Conservation (phyloP, 2,329 filamentous ascomycete genomes). For the Penicillium olsonii region DNA sequence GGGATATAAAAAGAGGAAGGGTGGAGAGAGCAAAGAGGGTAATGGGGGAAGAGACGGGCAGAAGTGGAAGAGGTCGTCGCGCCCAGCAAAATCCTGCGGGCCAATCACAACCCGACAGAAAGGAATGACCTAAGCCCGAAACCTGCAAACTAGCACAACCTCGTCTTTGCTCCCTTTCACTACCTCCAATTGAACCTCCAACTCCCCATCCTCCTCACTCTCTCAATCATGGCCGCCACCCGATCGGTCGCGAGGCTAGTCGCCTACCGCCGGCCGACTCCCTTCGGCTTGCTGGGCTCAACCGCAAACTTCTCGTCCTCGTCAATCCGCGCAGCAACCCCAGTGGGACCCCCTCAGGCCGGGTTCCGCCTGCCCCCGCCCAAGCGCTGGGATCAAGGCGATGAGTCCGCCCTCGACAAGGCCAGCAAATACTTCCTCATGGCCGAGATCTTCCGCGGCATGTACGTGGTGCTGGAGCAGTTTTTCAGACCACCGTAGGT, state of each 20-base stretch:
- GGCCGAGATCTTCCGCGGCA: slow-evolving; percentile 93
- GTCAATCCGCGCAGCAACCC: slow-evolving; percentile 64
- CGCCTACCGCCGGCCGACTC: slow-evolving; percentile 40
- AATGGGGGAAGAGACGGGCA: slow-evolving; percentile 22
- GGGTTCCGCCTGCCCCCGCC: slow-evolving; percentile 76
- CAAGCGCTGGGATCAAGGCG: slow-evolving; percentile 76
- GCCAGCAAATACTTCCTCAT: slow-evolving; percentile 92
- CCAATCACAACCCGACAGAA: slow-evolving; percentile 44
- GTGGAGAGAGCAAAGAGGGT: slow-evolving; percentile 14
- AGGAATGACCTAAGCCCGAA: slow-evolving; percentile 43
- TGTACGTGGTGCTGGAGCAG: slow-evolving; percentile 97
- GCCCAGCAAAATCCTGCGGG: slow-evolving; percentile 37
- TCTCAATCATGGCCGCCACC: slow-evolving; percentile 45
- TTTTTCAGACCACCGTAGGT: slow-evolving; percentile 97
- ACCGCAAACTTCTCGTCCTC: slow-evolving; percentile 64
- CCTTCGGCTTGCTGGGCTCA: slow-evolving; percentile 44
- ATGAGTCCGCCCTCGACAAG: slow-evolving; percentile 76
- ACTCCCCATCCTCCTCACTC: slow-evolving; percentile 20
- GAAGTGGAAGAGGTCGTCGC: slow-evolving; percentile 30
- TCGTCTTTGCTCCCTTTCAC: slow-evolving; percentile 23
- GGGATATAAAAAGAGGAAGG: slow-evolving; percentile 16
- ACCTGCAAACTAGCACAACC: slow-evolving; percentile 33
- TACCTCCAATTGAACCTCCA: slow-evolving; percentile 23
- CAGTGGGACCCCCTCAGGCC: slow-evolving; percentile 74
- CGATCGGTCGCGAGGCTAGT: slow-evolving; percentile 47